Base-by-base conservation (phyloP, 2,329 filamentous ascomycete species). In the Sporothrix luriei region DNA sequence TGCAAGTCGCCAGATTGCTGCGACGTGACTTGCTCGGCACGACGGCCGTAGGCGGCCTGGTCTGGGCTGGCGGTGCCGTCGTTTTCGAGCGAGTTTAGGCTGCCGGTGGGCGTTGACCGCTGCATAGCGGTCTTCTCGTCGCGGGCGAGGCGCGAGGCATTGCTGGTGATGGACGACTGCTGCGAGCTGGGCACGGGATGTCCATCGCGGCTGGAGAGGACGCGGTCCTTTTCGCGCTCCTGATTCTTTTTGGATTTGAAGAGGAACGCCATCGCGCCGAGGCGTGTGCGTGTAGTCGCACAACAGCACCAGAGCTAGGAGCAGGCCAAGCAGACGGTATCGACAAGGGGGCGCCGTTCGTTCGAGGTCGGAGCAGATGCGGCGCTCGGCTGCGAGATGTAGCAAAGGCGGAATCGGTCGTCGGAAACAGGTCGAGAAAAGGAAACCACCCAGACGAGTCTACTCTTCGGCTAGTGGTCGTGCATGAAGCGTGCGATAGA, bases 241-340 rank as follows among this genome's bases (percentile, higher is more conserved):
- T 90, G 88, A 77, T 87, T 85, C 80, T 92, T 93, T 81, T 93
- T 93, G 69, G 89, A 91, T 79, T 92, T 92, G 83, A 93, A 93
- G 72, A 93, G 85, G 80, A 93, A 93, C 74, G 91, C 89, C 91
- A 93, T 93, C 80, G 79, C 84, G 79, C 76, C 66, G 51, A 51
- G 38, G 69, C 49, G 73, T 59, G 67, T 57, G 66, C 69, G 69
- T 57, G 43, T 13, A 62, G 65, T 54, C 57, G 68, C 69, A 69
- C 61, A 43, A 62, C 57, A 46, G 57, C 69, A 54, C 59, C 51
- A 49, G 57, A 46, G 38, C 61, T 67, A 57, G 43, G 24, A 46
- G 38, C 13, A 38, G 57, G 38, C 10, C 13, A 62, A 26, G 38
- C 2, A 4, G n/a, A 16, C 57, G 21, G 16, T 26, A 24, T 11